These are phyloP conservation scores for Paramyrothecium sp. DNA, from an alignment of 2,329 filamentous ascomycete genomes.

Conservation along the genomic window DNA sequence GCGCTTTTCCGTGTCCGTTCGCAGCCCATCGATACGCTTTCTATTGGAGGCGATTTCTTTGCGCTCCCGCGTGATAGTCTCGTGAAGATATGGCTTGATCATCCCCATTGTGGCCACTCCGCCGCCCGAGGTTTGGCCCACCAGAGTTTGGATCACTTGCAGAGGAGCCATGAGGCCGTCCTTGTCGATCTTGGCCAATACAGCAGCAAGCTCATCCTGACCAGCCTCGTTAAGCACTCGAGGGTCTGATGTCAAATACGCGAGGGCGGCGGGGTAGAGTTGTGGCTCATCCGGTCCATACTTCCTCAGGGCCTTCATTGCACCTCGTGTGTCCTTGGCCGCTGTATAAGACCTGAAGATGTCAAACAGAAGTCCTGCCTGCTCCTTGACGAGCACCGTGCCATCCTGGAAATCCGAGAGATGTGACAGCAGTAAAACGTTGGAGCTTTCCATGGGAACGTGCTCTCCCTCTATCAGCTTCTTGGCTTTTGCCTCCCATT, in stretches of 20 bases:
- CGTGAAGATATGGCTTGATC: constrained; percentile 87
- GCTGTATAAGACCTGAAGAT: constrained; percentile 96
- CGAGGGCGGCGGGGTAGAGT: constrained; percentile 86
- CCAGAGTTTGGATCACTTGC: constrained; percentile 91
- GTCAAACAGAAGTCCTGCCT: constrained; percentile 87
- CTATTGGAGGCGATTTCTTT: constrained; percentile 81
- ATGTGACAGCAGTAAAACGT: constrained; percentile 88
- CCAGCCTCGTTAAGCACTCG: constrained; percentile 82
- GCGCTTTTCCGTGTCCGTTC: constrained; percentile 78
- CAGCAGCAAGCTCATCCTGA: constrained; percentile 72
- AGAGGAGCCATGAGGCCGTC: constrained; percentile 93
- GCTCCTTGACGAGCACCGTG: constrained; percentile 88
- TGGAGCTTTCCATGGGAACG: constrained; percentile 88
- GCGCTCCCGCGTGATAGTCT: constrained; percentile 85
- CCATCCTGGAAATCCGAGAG: constrained; percentile 87
- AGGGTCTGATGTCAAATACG: constrained; percentile 88
- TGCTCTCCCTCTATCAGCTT: constrained; percentile 79
- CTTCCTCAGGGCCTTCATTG: constrained; percentile 84
- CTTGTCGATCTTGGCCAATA: constrained; percentile 83
- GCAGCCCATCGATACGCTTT: constrained; percentile 78
- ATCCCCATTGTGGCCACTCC: constrained; percentile 94
- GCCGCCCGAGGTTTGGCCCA: constrained; percentile 50
- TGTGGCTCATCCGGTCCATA: constrained; percentile 91
- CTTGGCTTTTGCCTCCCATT: constrained; percentile 91
- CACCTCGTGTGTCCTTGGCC: constrained; percentile 85